Conservation (phyloP, 371 early-diverging fungal species). For the Rhizopus delemar region DNA sequence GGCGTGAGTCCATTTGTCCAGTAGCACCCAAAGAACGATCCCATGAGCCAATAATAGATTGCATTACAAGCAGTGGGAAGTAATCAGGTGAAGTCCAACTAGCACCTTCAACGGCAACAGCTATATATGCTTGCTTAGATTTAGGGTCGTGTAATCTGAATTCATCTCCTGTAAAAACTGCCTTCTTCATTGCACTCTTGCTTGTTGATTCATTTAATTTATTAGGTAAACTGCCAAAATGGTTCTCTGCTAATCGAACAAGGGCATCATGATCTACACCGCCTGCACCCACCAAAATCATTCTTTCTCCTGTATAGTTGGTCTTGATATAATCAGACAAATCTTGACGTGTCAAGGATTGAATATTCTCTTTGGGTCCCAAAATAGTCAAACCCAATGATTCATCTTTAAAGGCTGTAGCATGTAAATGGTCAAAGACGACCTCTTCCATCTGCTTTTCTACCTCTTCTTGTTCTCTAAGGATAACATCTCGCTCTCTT, state of each 20-base stretch:
- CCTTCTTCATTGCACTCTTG: slow-evolving; percentile 45
- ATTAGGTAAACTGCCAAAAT: slow-evolving; percentile 65
- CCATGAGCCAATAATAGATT: slow-evolving; percentile 92
- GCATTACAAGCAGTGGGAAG: slow-evolving; percentile 90
- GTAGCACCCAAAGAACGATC: slow-evolving; percentile 87
- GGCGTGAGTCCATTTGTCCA: slow-evolving; percentile 79
- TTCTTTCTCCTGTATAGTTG: slow-evolving; percentile 90
- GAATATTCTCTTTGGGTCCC: slow-evolving; percentile 86
- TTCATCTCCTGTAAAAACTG: slow-evolving; percentile 86
- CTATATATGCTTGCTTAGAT: slow-evolving; percentile 92
- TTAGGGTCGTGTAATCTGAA: slow-evolving; percentile 89
- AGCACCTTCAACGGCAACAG: slow-evolving; percentile 92
- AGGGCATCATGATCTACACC: slow-evolving; percentile 89
- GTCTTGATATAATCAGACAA: slow-evolving; percentile 77
- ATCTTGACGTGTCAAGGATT: slow-evolving; percentile 77
- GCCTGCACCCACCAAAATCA: slow-evolving; percentile 92
- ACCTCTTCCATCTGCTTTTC: slow-evolving; percentile 89
- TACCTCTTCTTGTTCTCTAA: slow-evolving; percentile 88
- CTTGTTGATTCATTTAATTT: slow-evolving; percentile 48
- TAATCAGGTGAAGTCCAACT: slow-evolving; percentile 89
- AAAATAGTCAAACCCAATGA: slow-evolving; percentile 88
- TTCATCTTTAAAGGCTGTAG: slow-evolving; percentile 88
- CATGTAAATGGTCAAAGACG: slow-evolving; percentile 88
- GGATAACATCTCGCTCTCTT: slow-evolving; percentile 87
- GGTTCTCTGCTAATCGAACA: slow-evolving; percentile 86